phyloP scores from a whole-genome alignment of 208 protist genomes.

The Zelonia costaricensis region DNA sequence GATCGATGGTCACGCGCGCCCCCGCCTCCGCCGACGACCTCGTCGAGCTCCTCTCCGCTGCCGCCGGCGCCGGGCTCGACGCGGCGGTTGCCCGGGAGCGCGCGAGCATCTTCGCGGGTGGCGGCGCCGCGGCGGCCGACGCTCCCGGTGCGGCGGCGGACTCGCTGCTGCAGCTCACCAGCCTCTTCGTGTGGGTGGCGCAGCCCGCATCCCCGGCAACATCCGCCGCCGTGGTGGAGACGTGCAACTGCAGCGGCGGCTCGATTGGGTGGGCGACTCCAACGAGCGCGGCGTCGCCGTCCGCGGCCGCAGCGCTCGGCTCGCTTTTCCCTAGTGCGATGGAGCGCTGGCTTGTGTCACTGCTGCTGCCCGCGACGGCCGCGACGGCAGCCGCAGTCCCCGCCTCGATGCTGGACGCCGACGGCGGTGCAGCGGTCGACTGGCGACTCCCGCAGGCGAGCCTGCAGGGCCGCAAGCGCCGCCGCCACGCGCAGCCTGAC shows the following conservation, averaged over 20 bases:
- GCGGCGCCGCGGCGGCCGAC: too few species aligned
- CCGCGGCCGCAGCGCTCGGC: not conserved
- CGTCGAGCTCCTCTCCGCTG: not conserved
- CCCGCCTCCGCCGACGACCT: not conserved
- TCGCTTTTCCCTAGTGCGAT: constrained; percentile 5
- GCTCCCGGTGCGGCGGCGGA: not conserved
- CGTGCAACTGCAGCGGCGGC: not conserved
- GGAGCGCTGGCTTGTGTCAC: constrained; percentile 26
- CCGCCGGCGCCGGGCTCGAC: constrained; percentile 3
- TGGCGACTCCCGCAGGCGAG: not conserved
- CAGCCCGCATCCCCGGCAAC: too few species aligned
- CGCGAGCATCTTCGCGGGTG: too few species aligned
- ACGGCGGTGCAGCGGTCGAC: not conserved
- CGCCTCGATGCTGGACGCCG: too few species aligned
- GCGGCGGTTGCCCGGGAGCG: not conserved
- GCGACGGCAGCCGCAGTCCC: not conserved
- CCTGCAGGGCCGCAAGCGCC: not conserved
- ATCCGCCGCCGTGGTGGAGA: not conserved
- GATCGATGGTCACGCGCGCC: not conserved
- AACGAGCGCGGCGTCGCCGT: too few species aligned
- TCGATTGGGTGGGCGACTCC: not conserved
- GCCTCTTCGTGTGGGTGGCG: constrained; percentile 16
- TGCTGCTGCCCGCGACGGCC: constrained; percentile 10
- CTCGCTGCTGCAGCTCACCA: constrained; percentile 25
- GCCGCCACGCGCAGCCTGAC: not conserved